Evolutionary conservation across 768 basidiomycete species (phyloP), one percentile per base, ranked within the genome.

Genomic region (Termitomyces sp.): DNA sequence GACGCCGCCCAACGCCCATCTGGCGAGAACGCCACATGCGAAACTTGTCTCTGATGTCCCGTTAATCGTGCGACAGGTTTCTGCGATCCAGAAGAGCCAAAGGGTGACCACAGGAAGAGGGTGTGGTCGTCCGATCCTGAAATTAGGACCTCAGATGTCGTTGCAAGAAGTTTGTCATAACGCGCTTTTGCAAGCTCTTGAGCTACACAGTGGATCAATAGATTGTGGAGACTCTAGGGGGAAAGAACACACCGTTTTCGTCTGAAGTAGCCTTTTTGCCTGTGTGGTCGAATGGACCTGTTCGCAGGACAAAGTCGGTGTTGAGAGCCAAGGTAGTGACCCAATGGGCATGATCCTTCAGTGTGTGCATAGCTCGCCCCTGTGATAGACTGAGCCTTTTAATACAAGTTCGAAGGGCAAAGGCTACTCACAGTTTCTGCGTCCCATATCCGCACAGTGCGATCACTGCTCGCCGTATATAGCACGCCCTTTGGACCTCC

Each of bases 111-210:
- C 13, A 99, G 84, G 84, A 96, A 98, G 54, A 98, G 86, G 0
- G 96, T 99, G 73, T 98, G 96, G 73, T 99, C 96, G 72, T 99
- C 96, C 4, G 96, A 98, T 22, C 95, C 96, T 6, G 95, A 94
- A 72, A 98, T 96, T 65, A 96, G 79, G 4, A 93, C 80, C 73
- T 98, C 96, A 12, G 93, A 89, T 2, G 79, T 80, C 3, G 76
- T 80, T 35, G 81, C 76, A 20, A 90, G 80, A 59, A 92, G 80
- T 7, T 79, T 76, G 38, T 89, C 87, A 74, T 96, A 98, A 42
- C 95, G 88, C 56, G 79, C 83, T 58, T 88, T 76, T 5, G 96
- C 95, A 22, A 89, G 77, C 13, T 82, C 72, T 78, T 92, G 88
- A 0, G 93, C 94, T 94, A 63, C n/a, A 42, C 50, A 28, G 46